Evolutionary conservation across 495 filamentous ascomycete genomes (phyloP).

Genomic region (Cudoniella acicularis): DNA sequence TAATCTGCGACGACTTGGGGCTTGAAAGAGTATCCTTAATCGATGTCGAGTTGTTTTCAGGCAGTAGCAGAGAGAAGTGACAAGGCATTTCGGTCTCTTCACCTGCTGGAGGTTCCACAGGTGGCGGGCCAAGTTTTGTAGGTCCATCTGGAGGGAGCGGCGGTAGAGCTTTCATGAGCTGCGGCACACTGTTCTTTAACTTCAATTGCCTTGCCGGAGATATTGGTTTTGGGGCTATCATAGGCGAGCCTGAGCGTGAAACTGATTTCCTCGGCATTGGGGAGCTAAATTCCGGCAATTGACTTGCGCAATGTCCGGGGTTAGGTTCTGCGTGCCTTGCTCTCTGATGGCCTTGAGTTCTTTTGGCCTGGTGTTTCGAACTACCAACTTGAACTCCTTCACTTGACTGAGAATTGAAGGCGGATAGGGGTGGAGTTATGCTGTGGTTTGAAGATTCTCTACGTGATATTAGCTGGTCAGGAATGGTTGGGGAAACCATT

Average conservation of each 20-base stretch:
- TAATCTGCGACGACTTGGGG: background rate
- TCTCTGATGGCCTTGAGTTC: background rate
- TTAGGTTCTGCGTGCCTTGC: background rate
- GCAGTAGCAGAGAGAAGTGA: background rate
- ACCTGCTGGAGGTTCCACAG: background rate
- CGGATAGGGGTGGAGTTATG: background rate
- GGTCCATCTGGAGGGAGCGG: conserved; percentile 28
- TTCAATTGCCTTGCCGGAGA: conserved; percentile 42
- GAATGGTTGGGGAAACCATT: background rate
- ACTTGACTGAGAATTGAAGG: background rate
- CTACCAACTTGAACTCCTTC: background rate
- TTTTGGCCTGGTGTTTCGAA: background rate
- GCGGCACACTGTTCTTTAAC: conserved; percentile 46
- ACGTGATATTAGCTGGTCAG: background rate
- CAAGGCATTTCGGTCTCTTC: background rate
- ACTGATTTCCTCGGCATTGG: conserved; percentile 8
- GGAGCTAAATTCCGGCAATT: conserved; percentile 8
- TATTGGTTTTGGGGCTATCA: conserved; percentile 43
- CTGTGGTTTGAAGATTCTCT: background rate
- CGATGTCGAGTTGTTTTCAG: background rate
- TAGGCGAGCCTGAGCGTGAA: conserved; percentile 21
- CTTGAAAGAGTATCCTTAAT: background rate
- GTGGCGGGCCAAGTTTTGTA: background rate
- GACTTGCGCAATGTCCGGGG: background rate
- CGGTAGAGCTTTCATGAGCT: conserved; percentile 49